Evolutionary conservation across 1,284 basidiomycete species (phyloP).

Genomic region (Amylostereum chailletii): DNA sequence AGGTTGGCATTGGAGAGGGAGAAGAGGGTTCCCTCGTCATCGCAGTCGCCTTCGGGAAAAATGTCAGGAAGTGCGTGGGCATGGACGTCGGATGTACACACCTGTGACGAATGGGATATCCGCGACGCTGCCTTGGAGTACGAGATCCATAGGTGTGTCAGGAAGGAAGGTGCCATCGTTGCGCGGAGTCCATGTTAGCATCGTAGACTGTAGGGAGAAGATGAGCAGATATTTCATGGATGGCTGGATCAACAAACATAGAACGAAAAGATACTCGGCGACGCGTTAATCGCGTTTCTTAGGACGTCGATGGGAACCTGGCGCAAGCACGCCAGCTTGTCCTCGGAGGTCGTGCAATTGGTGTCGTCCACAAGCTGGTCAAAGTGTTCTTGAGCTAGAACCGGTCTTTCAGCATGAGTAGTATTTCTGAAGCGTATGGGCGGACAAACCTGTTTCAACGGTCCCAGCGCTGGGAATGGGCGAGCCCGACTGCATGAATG

Average conservation of each 20-base stretch:
- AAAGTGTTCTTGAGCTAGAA: slow-evolving; percentile 22
- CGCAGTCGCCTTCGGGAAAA: slow-evolving; percentile 8
- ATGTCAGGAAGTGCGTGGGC: not conserved
- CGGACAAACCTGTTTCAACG: not conserved
- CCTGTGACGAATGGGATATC: slow-evolving; percentile 37
- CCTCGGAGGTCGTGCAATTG: slow-evolving; percentile 20
- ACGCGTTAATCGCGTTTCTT: not conserved
- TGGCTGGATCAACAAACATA: slow-evolving; percentile 23
- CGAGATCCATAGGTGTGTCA: slow-evolving; percentile 29
- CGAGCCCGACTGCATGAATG: slow-evolving; percentile 28
- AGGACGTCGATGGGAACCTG: slow-evolving; percentile 15
- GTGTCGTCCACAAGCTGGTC: slow-evolving; percentile 22
- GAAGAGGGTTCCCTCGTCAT: slow-evolving; percentile 13
- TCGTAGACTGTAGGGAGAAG: slow-evolving; percentile 14
- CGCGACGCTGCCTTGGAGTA: slow-evolving; percentile 32
- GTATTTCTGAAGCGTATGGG: slow-evolving; percentile 9
- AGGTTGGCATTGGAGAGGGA: slow-evolving; percentile 8
- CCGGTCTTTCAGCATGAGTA: slow-evolving; percentile 29
- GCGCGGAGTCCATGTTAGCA: slow-evolving; percentile 37
- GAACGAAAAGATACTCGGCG: slow-evolving; percentile 28
- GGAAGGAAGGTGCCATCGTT: slow-evolving; percentile 43
- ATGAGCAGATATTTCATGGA: not conserved
- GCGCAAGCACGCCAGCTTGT: slow-evolving; percentile 32
- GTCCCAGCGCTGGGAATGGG: slow-evolving; percentile 22
- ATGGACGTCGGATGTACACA: slow-evolving; percentile 9